These are phyloP conservation scores for Tieghemiomyces parasiticus DNA, from an alignment of 192 early-diverging fungal species.

Conservation along the genomic window DNA sequence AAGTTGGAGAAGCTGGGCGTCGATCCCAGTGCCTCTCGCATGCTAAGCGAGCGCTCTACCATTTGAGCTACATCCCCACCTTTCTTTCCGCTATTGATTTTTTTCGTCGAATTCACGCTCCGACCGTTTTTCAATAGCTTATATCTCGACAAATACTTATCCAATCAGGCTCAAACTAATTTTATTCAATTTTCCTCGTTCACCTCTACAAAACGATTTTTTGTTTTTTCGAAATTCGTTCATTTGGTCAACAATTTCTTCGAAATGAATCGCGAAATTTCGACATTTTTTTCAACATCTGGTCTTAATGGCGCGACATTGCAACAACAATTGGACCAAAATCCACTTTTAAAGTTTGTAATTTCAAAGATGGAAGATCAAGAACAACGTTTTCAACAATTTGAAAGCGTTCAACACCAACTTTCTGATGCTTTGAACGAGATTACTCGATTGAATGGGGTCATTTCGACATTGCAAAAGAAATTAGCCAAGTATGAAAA, in stretches of 20 bases:
- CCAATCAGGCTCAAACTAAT: constrained; percentile 4
- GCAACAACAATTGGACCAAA: constrained; percentile 4
- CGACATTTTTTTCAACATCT: constrained; percentile 4
- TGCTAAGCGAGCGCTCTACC: too few relatives aligned
- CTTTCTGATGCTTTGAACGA: constrained; percentile 4
- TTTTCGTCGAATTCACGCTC: constrained; percentile 4
- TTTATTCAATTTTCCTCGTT: constrained; percentile 4
- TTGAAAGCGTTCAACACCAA: constrained; percentile 4
- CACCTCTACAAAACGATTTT: constrained; percentile 4
- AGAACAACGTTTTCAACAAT: constrained; percentile 4
- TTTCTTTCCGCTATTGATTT: constrained; percentile 4
- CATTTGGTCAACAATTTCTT: constrained; percentile 4
- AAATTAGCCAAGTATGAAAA: constrained; percentile 4
- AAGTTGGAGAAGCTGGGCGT: too few relatives aligned
- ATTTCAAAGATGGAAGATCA: constrained; percentile 4
- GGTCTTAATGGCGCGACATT: constrained; percentile 4
- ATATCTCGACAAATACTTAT: constrained; percentile 4
- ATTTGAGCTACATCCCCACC: constrained; percentile 3
- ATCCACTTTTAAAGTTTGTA: constrained; percentile 4
- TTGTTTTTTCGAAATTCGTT: constrained; percentile 4
- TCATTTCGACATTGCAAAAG: constrained; percentile 4
- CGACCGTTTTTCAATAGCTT: constrained; percentile 4
- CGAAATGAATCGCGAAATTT: constrained; percentile 4
- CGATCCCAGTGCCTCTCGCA: too few relatives aligned
- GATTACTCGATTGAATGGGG: constrained; percentile 4